Conservation (phyloP, 306 rosid genomes). For the Cicer chorassanicum region DNA sequence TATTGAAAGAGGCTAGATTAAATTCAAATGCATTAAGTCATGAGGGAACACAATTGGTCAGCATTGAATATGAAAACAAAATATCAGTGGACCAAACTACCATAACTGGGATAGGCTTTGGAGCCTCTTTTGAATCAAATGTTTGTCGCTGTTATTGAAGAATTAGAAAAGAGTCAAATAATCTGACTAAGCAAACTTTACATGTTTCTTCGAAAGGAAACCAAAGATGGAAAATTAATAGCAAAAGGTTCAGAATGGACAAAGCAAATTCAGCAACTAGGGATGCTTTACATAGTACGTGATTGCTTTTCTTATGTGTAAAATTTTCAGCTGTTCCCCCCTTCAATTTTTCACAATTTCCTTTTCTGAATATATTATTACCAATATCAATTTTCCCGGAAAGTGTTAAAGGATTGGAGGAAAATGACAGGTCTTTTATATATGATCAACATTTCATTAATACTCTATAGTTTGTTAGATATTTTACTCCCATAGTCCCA, state of each 20-base stretch:
- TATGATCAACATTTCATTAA: too few species aligned
- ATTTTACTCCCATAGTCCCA: too few species aligned
- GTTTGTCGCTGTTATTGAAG: slow-evolving; percentile 48
- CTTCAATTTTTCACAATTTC: not conserved
- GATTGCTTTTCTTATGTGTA: slow-evolving; percentile 43
- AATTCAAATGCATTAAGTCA: slow-evolving; percentile 25
- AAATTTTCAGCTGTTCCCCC: slow-evolving; percentile 31
- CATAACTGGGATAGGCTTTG: slow-evolving; percentile 39
- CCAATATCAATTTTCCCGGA: not conserved
- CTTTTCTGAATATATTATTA: not conserved
- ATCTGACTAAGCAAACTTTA: slow-evolving; percentile 49
- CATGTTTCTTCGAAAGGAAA: slow-evolving; percentile 41
- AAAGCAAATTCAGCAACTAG: slow-evolving; percentile 37
- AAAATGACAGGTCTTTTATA: slow-evolving; percentile 10
- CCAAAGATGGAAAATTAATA: slow-evolving; percentile 19
- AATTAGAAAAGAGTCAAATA: slow-evolving; percentile 43
- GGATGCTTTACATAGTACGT: slow-evolving; percentile 28
- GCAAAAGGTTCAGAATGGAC: slow-evolving; percentile 40
- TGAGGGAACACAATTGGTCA: slow-evolving; percentile 36
- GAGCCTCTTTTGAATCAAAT: slow-evolving; percentile 31
- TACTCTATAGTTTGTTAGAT: too few species aligned
- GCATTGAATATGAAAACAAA: slow-evolving; percentile 34
- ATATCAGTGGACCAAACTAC: slow-evolving; percentile 51
- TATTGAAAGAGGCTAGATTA: too few species aligned
- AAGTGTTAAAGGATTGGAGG: not conserved